These are phyloP conservation scores for Wallacemonas collosoma DNA, from an alignment of 208 protist genomes.

Conservation along the genomic window DNA sequence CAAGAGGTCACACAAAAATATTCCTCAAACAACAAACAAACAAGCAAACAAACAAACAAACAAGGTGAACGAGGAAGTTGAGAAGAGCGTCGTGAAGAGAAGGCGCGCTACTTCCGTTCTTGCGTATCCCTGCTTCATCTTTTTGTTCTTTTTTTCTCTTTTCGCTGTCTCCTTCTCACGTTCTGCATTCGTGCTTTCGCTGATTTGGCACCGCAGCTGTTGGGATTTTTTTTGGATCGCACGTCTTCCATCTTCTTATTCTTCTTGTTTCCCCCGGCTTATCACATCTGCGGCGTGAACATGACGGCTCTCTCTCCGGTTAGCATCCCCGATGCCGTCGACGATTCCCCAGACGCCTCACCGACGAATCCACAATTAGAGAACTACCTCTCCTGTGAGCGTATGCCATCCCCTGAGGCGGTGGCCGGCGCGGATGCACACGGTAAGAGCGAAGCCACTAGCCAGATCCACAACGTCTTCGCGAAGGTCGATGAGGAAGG, in stretches of 20 bases:
- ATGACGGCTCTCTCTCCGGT: background rate
- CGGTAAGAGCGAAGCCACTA: background rate
- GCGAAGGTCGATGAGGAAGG: background rate
- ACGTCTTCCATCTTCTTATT: no score
- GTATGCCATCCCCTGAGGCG: background rate
- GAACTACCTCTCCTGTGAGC: background rate
- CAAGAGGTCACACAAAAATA: no score
- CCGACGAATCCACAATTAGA: background rate
- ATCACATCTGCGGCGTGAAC: background rate
- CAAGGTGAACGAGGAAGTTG: no score
- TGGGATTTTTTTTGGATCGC: no score
- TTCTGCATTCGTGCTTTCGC: no score
- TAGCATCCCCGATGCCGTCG: background rate
- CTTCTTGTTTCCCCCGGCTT: no score
- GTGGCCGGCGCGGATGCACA: background rate
- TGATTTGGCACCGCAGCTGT: no score
- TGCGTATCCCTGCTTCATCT: no score
- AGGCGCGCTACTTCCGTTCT: no score
- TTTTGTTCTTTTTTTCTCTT: conserved; percentile 17
- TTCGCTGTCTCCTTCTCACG: background rate
- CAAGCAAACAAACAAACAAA: no score
- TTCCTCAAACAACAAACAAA: no score
- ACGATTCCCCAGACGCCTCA: background rate
- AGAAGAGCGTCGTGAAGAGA: no score
- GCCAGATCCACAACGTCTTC: background rate